A percentile compares a stretch with the other conserved stretches of the same genome.
These are phyloP conservation scores for Neurospora sp. DNA, from an alignment of 495 filamentous ascomycete species.

Conservation along the genomic window DNA sequence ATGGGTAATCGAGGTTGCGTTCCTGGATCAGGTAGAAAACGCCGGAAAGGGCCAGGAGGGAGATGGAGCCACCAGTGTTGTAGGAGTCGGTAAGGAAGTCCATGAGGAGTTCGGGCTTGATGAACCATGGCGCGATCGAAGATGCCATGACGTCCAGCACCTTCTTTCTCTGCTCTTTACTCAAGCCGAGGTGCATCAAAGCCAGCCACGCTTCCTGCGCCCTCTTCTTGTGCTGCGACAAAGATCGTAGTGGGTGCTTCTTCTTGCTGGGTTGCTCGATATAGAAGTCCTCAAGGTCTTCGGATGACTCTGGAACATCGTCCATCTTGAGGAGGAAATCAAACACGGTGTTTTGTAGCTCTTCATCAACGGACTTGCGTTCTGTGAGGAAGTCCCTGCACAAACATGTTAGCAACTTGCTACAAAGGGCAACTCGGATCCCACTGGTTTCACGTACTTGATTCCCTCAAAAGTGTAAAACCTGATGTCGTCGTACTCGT, in stretches of 20 bases:
- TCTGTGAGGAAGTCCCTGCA: constrained; percentile 28
- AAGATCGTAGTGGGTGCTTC: constrained; percentile 41
- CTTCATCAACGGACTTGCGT: constrained; percentile 25
- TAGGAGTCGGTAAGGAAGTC: constrained; percentile 95
- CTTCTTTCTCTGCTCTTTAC: constrained; percentile 65
- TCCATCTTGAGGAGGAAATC: constrained; percentile 57
- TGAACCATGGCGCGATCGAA: constrained; percentile 80
- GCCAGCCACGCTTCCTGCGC: constrained; percentile 81
- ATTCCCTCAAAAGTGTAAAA: constrained; percentile 68
- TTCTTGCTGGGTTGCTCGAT: constrained; percentile 40
- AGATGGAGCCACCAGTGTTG: constrained; percentile 71
- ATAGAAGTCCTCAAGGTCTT: constrained; percentile 60
- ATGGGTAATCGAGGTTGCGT: constrained; percentile 91
- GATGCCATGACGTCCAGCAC: constrained; percentile 63
- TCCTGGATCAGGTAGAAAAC: constrained; percentile 91
- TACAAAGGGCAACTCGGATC: not conserved
- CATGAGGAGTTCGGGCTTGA: constrained; percentile 78
- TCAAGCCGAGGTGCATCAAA: constrained; percentile 56
- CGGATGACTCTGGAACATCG: constrained; percentile 47
- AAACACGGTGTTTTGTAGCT: constrained; percentile 44
- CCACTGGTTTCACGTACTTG: constrained; percentile 37
- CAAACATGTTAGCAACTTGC: constrained; percentile 8
- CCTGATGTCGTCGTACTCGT: constrained; percentile 73
- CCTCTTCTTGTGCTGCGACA: constrained; percentile 55
- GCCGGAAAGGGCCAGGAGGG: constrained; percentile 81